Percentiles rank a stretch among this genome's conserved stretches.
phyloP scores from a whole-genome alignment of 495 filamentous ascomycete species.

The Penicillium samsonianum region DNA sequence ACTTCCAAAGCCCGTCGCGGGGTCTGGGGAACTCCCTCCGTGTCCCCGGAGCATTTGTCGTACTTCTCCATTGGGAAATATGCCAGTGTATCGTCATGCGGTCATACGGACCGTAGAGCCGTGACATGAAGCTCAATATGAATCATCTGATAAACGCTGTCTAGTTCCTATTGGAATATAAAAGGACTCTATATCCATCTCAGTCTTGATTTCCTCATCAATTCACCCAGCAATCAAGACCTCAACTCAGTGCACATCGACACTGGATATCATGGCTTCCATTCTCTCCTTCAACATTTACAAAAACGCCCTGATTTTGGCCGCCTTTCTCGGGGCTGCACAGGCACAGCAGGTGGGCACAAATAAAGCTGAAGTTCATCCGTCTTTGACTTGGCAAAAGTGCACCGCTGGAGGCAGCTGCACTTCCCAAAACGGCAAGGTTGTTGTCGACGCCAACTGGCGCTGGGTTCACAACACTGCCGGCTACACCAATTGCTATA shows the following conservation, averaged over 20 bases:
- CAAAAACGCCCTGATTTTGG: constrained; percentile 21
- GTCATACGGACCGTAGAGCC: constrained; percentile 23
- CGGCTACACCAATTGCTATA: constrained; percentile 65
- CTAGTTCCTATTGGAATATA: constrained; percentile 4
- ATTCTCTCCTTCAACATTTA: constrained; percentile 26
- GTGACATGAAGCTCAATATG: constrained; percentile 2
- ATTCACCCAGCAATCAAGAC: neutral
- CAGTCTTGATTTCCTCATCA: neutral
- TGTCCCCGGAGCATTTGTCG: constrained; percentile 27
- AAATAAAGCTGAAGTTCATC: constrained; percentile 10
- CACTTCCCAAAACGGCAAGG: constrained; percentile 48
- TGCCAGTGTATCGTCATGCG: neutral
- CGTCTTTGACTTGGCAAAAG: constrained; percentile 53
- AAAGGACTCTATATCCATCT: neutral
- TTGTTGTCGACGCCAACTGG: constrained; percentile 69
- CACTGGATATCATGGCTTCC: constrained; percentile 20
- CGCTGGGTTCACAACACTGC: constrained; percentile 57
- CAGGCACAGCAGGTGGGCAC: constrained; percentile 22
- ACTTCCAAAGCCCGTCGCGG: constrained; percentile 1
- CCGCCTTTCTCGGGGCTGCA: neutral
- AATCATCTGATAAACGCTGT: neutral
- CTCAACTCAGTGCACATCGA: neutral
- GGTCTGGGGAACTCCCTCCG: constrained; percentile 22
- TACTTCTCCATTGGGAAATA: constrained; percentile 22
- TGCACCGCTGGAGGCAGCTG: constrained; percentile 57